Conservation (phyloP, 305 asterid species). For the Salvia sclarea region DNA sequence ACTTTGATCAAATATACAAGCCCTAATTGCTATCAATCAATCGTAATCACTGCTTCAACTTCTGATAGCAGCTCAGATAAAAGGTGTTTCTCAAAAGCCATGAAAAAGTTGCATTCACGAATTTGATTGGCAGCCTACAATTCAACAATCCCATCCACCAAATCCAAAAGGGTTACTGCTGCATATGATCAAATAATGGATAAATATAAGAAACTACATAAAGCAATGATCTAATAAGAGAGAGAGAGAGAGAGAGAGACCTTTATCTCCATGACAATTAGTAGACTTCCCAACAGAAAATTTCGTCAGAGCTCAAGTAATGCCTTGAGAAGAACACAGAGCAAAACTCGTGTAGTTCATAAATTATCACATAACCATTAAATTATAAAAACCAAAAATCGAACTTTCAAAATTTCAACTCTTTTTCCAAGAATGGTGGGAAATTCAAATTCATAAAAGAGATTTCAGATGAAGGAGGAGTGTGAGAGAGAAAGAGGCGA, state of each 20-base stretch:
- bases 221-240: not conserved
- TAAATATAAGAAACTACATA: slow-evolving; percentile 25
- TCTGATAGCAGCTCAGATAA: slow-evolving; percentile 26
- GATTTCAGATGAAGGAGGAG: slow-evolving; percentile 33
- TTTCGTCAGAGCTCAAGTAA: slow-evolving; percentile 40
- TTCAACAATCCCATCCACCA: slow-evolving; percentile 32
- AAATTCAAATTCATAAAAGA: slow-evolving; percentile 36
- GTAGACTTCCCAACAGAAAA: slow-evolving; percentile 29
- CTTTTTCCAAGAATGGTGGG: slow-evolving; percentile 39
- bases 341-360: slow-evolving; percentile 42
- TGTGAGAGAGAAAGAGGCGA: slow-evolving; percentile 31
- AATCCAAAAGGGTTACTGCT: slow-evolving; percentile 34
- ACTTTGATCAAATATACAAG: too few relatives aligned
- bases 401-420: slow-evolving; percentile 20
- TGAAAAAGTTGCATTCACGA: slow-evolving; percentile 24
- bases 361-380: slow-evolving; percentile 1
- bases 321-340: slow-evolving; percentile 48
- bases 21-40: slow-evolving; percentile 35
- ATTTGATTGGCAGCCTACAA: slow-evolving; percentile 31
- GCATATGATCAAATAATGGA: slow-evolving; percentile 31
- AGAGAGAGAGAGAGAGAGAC: slow-evolving; percentile 30
- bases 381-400: not conserved
- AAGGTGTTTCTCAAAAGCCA: slow-evolving; percentile 18
- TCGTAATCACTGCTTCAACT: slow-evolving; percentile 33
- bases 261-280: slow-evolving; percentile 43